Conservation (phyloP, 169 alveolate genomes). For the Cryptosporidium tyzzeri region DNA sequence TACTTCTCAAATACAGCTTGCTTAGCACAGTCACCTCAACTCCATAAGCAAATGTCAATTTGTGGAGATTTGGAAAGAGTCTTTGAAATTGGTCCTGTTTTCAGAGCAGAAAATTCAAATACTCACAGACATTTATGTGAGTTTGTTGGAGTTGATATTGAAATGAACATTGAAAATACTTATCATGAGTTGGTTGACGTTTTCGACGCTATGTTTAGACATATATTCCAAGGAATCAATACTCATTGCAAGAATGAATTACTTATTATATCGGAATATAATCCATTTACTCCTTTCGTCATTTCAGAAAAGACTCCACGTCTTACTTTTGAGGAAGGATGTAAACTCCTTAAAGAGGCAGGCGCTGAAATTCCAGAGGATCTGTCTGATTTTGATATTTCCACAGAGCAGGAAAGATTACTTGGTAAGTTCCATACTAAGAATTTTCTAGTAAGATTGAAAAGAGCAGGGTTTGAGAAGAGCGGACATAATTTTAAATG, state of each 20-base stretch:
- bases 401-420: constrained; percentile 95
- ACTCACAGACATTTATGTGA: constrained; percentile 99
- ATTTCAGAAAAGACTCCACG: constrained; percentile 83
- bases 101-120: constrained; percentile 98
- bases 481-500: too few species aligned
- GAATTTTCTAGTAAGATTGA: not conserved
- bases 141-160: constrained; percentile 98
- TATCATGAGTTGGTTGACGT: constrained; percentile 96
- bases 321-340: constrained; percentile 90
- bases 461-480: not conserved
- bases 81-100: constrained; percentile 99
- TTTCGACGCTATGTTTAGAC: constrained; percentile 89
- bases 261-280: constrained; percentile 87
- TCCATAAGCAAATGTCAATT: constrained; percentile 99
- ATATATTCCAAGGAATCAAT: constrained; percentile 89
- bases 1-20: constrained; percentile 94
- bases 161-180: constrained; percentile 96
- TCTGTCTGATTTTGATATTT: constrained; percentile 87
- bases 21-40: constrained; percentile 99
- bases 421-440: constrained; percentile 84
- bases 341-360: constrained; percentile 86
- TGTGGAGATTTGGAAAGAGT: constrained; percentile 96
- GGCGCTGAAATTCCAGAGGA: constrained; percentile 90
- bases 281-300: constrained; percentile 89
- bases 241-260: constrained; percentile 87